Evolutionary conservation across 768 basidiomycete genomes (phyloP).

Genomic region (Suillus fuscotomentosus): DNA sequence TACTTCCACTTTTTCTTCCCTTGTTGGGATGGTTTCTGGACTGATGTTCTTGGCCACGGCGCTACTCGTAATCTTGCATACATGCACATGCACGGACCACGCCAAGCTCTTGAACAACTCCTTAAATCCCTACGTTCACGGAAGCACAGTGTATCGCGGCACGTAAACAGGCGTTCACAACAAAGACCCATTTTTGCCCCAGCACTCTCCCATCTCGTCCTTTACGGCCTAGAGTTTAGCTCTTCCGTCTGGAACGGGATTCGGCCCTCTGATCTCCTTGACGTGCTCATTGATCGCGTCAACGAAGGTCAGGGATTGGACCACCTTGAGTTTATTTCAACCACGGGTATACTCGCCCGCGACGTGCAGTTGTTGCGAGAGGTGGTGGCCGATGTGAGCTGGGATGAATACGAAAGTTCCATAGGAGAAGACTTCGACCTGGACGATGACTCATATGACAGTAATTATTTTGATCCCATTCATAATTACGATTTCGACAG

Average conservation of each 20-base stretch:
- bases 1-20: background rate
- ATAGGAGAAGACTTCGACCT: background rate
- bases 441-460: background rate
- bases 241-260: no score
- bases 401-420: background rate
- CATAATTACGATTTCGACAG: background rate
- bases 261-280: background rate
- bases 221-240: background rate
- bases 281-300: constrained; percentile 4
- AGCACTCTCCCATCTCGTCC: background rate
- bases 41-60: background rate
- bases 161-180: background rate
- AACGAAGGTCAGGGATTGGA: background rate
- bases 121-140: background rate
- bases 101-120: background rate
- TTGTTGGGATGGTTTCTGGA: constrained; percentile 3
- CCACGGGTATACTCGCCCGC: background rate
- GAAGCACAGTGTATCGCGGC: background rate
- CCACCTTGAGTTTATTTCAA: background rate
- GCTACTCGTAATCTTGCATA: background rate
- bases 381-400: constrained; percentile 3
- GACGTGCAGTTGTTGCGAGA: background rate
- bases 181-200: background rate
- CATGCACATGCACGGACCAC: background rate
- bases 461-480: background rate